A percentile compares a stretch with the other conserved stretches of the same genome.
Evolutionary conservation across 345 rosid genomes (phyloP).

Genomic region (Citrus sp.): DNA sequence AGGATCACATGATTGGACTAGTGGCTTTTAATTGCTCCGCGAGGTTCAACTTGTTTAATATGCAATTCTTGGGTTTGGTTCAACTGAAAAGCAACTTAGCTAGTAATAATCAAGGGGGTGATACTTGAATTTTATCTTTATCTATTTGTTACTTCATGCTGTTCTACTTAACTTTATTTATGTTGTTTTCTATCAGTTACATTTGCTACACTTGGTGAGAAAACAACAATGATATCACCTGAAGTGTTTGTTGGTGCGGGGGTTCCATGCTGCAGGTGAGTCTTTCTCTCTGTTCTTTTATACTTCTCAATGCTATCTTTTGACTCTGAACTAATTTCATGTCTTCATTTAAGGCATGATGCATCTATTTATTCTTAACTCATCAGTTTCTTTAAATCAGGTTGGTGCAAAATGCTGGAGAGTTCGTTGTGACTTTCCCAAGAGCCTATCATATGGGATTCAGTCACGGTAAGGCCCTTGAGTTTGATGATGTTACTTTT

Average conservation of each 20-base stretch:
- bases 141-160: neutral
- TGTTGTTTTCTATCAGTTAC: constrained; percentile 52
- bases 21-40: neutral
- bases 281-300: constrained; percentile 24
- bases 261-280: constrained; percentile 96
- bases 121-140: neutral
- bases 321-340: neutral
- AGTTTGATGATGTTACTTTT: constrained; percentile 6
- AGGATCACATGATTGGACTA: neutral
- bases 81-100: neutral
- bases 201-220: constrained; percentile 88
- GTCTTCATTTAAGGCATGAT: neutral
- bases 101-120: neutral
- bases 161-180: constrained; percentile 8
- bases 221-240: constrained; percentile 97
- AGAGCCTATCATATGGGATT: constrained; percentile 99
- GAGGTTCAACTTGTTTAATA: neutral
- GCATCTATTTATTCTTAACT: constrained; percentile 10
- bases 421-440: constrained; percentile 95
- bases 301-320: constrained; percentile 1
- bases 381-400: constrained; percentile 33
- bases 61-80: neutral
- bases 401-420: constrained; percentile 93
- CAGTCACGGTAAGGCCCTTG: constrained; percentile 73
- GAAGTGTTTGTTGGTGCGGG: constrained; percentile 90